Conservation (phyloP, 1,284 basidiomycete genomes). For the Heterobasidion occidentale region DNA sequence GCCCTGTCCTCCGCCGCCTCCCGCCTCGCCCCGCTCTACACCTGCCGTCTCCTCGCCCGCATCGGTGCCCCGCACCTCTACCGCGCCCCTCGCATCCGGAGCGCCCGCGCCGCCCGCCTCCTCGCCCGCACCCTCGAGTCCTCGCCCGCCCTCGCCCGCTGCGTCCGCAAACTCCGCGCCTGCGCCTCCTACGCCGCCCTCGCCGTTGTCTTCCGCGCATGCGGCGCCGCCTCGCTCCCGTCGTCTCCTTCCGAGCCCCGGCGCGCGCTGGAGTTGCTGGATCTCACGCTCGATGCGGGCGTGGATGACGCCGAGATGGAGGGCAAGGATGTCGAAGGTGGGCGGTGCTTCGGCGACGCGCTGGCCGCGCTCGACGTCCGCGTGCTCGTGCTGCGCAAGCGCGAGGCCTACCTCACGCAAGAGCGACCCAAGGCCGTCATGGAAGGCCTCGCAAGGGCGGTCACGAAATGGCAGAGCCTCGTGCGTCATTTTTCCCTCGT, state of each 20-base stretch:
- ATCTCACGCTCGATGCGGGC: background rate
- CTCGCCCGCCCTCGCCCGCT: background rate
- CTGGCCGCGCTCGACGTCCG: background rate
- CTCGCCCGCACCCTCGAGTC: background rate
- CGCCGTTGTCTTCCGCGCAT: background rate
- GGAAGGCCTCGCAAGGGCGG: background rate
- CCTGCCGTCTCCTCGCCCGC: background rate
- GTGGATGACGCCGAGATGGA: background rate
- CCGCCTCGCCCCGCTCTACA: background rate
- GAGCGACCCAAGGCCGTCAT: background rate
- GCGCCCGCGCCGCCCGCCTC: background rate
- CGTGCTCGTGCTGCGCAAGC: background rate
- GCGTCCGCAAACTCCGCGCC: background rate
- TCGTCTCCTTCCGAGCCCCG: too few relatives aligned
- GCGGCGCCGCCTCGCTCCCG: background rate
- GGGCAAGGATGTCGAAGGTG: background rate
- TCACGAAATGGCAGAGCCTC: background rate
- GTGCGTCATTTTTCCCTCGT: background rate
- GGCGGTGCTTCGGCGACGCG: background rate
- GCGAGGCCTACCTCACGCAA: background rate
- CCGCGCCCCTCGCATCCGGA: background rate
- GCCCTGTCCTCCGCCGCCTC: background rate
- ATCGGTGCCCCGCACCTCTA: constrained; percentile 2
- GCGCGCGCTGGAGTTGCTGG: background rate
- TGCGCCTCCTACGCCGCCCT: background rate